Percentiles rank a stretch among this genome's conserved stretches.
Evolutionary conservation across 495 filamentous ascomycete genomes (phyloP).

Genomic region (Neurospora sp.): DNA sequence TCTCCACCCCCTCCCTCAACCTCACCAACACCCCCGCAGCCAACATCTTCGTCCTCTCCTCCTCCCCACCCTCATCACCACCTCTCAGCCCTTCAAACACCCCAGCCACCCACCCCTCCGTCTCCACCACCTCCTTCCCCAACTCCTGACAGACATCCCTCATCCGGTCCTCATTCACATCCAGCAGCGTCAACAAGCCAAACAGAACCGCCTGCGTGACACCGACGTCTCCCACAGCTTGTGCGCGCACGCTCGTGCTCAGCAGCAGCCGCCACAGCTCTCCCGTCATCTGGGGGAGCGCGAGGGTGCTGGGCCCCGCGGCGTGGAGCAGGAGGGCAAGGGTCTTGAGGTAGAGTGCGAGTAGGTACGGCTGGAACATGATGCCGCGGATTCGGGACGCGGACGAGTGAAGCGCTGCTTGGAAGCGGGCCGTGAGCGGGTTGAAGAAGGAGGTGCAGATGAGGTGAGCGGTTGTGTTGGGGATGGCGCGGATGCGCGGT

Average conservation of each 20-base stretch:
- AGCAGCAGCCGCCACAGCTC: slow-evolving; percentile 63
- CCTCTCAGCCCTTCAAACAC: slow-evolving; percentile 34
- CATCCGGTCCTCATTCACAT: slow-evolving; percentile 75
- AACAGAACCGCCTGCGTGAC: slow-evolving; percentile 70
- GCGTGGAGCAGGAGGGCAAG: slow-evolving; percentile 56
- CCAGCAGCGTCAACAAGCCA: slow-evolving; percentile 67
- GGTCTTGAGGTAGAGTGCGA: slow-evolving; percentile 54
- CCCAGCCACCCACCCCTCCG: slow-evolving; percentile 36
- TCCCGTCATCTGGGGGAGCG: slow-evolving; percentile 55
- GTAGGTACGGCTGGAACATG: slow-evolving; percentile 49
- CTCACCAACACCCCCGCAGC: slow-evolving; percentile 77
- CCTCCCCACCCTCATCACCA: slow-evolving; percentile 39
- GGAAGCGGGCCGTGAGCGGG: slow-evolving; percentile 54
- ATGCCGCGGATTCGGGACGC: slow-evolving; percentile 33
- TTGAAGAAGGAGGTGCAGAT: slow-evolving; percentile 74
- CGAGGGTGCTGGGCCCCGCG: slow-evolving; percentile 49
- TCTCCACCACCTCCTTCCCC: slow-evolving; percentile 46
- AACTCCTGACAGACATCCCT: slow-evolving; percentile 56
- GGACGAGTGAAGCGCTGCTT: slow-evolving; percentile 37
- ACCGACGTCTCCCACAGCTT: slow-evolving; percentile 43
- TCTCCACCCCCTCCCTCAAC: slow-evolving; percentile 68
- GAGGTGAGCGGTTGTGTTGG: slow-evolving; percentile 66
- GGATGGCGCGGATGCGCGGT: slow-evolving; percentile 53
- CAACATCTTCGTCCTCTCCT: slow-evolving; percentile 56
- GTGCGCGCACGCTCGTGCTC: slow-evolving; percentile 24